Evolutionary conservation across 2,329 filamentous ascomycete genomes (phyloP), one percentile per base, ranked within the genome.

Genomic region (Exophiala aquamarina): DNA sequence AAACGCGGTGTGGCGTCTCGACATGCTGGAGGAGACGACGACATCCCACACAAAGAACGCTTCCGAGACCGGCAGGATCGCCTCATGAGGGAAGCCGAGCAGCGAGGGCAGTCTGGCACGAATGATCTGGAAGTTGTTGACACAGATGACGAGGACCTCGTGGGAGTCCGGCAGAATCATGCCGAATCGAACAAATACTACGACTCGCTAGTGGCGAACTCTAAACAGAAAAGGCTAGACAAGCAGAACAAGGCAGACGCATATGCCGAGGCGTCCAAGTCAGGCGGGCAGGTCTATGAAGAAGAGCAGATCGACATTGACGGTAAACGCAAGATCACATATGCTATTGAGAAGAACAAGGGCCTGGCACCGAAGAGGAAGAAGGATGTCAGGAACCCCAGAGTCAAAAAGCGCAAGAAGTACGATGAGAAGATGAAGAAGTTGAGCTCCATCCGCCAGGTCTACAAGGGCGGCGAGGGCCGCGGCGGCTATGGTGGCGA

Each of bases 371-470:
- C 91, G 37, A 86, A 87, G 69, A 79, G 92, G 55, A 94, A 87
- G 78, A 97, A 98, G 82, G 91, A 95, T 60, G 86, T 90, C 49
- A 78, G 92, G 55, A 98, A 98, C 72, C 91, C 93, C 28, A 79
- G 93, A 67, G 92, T 97, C 57, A 98, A 97, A 86, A 97, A 96
- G 86, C 83, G 89, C 70, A 89, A 89, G 82, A 90, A 89, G 82
- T 98, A 83, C 68, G 90, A 94, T 65, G 86, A 90, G 69, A 96
- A 95, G 79, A 87, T 92, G 81, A 97, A 96, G 87, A 96, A 97
- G 78, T 71, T 97, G 64, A 83, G 82, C 62, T 92, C 86, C 65
- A 88, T 91, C 75, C 89, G 87, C 73, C 81, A 87, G 7, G 77
- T 89, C 11, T 97, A 91, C 74, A 89, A 90, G 70, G 89, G 89